Conservation (phyloP, 2,329 filamentous ascomycete species). For the Phialemoniopsis sp. region DNA sequence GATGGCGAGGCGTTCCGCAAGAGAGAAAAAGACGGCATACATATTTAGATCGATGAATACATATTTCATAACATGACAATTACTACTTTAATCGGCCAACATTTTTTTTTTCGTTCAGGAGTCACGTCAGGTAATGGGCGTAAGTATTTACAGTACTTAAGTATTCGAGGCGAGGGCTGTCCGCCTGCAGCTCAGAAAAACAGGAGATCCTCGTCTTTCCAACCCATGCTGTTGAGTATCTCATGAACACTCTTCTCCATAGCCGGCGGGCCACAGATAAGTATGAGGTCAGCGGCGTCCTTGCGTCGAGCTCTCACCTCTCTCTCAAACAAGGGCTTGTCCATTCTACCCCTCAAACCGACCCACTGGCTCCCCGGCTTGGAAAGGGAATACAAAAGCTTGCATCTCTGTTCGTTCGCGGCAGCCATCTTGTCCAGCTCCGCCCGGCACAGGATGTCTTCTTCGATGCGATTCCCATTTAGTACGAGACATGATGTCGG, state of each 20-base stretch:
- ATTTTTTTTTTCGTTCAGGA: too few relatives aligned
- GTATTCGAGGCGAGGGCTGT: too few relatives aligned
- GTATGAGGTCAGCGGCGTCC: constrained; percentile 48
- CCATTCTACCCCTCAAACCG: constrained; percentile 65
- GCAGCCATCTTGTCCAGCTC: constrained; percentile 64
- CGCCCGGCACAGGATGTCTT: constrained; percentile 76
- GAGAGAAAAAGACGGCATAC: too few relatives aligned
- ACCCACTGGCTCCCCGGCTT: constrained; percentile 60
- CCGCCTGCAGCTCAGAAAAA: constrained; percentile 56
- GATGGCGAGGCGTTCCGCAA: too few relatives aligned
- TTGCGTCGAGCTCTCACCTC: constrained; percentile 39
- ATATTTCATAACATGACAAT: too few relatives aligned
- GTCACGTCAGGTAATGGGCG: too few relatives aligned
- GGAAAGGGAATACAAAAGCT: constrained; percentile 66
- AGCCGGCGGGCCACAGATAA: constrained; percentile 75
- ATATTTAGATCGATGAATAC: too few relatives aligned
- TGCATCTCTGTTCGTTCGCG: constrained; percentile 52
- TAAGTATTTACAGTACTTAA: too few relatives aligned
- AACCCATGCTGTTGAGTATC: constrained; percentile 55
- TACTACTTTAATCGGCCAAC: too few relatives aligned
- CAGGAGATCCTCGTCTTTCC: constrained; percentile 67
- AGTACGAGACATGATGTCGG: constrained; percentile 67
- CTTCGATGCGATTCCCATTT: constrained; percentile 71
- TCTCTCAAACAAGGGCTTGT: constrained; percentile 54
- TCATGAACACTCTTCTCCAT: constrained; percentile 65